Evolutionary conservation across 371 early-diverging fungal species (phyloP), one percentile per base, ranked within the genome.

Genomic region (Rhizopus microsporus): DNA sequence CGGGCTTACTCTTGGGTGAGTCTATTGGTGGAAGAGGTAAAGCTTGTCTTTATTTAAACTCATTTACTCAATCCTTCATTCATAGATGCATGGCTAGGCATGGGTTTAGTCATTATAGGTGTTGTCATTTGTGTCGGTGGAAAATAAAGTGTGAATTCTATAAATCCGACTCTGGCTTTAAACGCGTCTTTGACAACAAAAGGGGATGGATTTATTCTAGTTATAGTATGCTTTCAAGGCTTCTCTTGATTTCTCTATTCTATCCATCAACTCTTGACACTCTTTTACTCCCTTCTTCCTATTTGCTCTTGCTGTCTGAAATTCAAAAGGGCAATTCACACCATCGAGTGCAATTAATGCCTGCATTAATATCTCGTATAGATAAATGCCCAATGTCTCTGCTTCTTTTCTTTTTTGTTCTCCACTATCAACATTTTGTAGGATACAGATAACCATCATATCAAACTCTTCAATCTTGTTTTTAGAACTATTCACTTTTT

Each of bases 1-100:
- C 93, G 3, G 95, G 94, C 3, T 69, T 82, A n/a, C 63, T 89
- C 4, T 60, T 94, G 7, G 94, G 94, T 5, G 94, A 95, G 60
- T 71, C 84, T 45, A 65, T 85, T 23, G 73, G 75, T 17, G 89
- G 90, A 7, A 65, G 71, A 57, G 72, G 75, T 64, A 80, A 76
- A 64, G 60, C 54, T 49, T 42, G 15, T 10, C n/a, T 17, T 51
- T 23, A 5, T 5, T 37, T 37, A 37, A 37, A 37, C 38, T 7
- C 37, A 7, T 15, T 47, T 30, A 3, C 32, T 13, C n/a, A 5
- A 43, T 4, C 6, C 12, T 9, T 12, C 39, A 10, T n/a, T 6
- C 12, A 16, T 63, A 81, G 83, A 82, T 38, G 72, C 82, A 9
- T 86, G 82, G 74, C 9, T 86, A 8, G 90, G 90, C 0, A 88